Conservation (phyloP, 192 early-diverging fungal genomes). For the Coemansia sp. region DNA sequence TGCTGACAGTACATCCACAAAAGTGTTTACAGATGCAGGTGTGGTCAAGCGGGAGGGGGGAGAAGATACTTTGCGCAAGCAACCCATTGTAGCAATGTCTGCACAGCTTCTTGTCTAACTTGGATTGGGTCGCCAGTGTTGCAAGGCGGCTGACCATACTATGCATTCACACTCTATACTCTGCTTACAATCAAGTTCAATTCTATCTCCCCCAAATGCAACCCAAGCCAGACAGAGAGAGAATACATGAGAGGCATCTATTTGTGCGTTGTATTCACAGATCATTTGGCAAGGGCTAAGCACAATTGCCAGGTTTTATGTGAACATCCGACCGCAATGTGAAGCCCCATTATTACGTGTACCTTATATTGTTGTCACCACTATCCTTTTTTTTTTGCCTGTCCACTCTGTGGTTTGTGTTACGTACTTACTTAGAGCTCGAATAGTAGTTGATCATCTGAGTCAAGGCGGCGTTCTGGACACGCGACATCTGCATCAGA, state of each 20-base stretch:
- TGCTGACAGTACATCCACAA: neutral
- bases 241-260: neutral
- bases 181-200: neutral
- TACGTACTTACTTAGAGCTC: neutral
- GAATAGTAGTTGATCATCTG: slow-evolving; percentile 2
- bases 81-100: neutral
- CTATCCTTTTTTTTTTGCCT: neutral
- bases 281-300: neutral
- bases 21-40: neutral
- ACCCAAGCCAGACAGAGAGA: neutral
- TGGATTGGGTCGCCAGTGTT: neutral
- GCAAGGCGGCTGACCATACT: neutral
- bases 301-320: neutral
- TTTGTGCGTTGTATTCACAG: neutral
- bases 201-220: neutral
- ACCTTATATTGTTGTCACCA: neutral
- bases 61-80: neutral
- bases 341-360: slow-evolving; percentile 5
- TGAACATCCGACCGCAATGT: neutral
- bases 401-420: neutral
- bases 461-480: neutral
- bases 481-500: slow-evolving; percentile 14
- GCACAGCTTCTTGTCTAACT: neutral
- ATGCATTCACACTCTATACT: neutral
- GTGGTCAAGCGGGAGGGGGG: neutral